Evolutionary conservation across 164 flowering plant genomes (phyloP), one percentile per base, ranked within the genome.

Genomic region (Euptelea pleiosperma): DNA sequence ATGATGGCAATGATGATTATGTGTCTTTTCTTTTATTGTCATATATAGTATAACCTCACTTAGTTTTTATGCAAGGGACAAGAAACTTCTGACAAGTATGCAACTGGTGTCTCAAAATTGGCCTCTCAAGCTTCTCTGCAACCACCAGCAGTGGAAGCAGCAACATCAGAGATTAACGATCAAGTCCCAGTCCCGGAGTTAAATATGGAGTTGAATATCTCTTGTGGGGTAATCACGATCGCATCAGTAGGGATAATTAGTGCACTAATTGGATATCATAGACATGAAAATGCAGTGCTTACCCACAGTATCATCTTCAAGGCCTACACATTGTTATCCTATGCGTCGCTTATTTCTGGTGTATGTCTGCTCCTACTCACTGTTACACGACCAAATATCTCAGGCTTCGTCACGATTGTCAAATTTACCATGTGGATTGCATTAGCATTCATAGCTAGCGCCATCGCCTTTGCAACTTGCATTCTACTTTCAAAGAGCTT

Each of bases 371-470:
- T 48, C 21, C 10, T 48, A 11, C 52, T 48, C 34, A 26, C 52
- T 14, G 15, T 48, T 12, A 26, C 0, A 2, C 52, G 31, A 11
- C 4, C 18, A 48, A 15, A 7, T 12, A 5, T 15, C 4, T 18
- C 2, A 28, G 19, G 52, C 9, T 48, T 48, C 15, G 35, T 26
- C 16, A 28, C 8, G 3, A 22, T 45, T 22, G 29, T 48, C 3
- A 48, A 48, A 48, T 8, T 48, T 6, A 48, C 52, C 6, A 48
- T 14, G 52, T 48, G 52, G 52, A 2, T 26, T 14, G 28, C 19
- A 14, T 29, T 28, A 28, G 52, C 33, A 26, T 48, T 33, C 0
- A 14, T 28, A 24, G 26, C 52, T 48, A 25, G 26, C 26, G 52
- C 52, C 34, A 14, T 48, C 14, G 26, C 34, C 11, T 48, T 31